Conservation (phyloP, 148 eudicot species). For the Simmondsia chinensis region DNA sequence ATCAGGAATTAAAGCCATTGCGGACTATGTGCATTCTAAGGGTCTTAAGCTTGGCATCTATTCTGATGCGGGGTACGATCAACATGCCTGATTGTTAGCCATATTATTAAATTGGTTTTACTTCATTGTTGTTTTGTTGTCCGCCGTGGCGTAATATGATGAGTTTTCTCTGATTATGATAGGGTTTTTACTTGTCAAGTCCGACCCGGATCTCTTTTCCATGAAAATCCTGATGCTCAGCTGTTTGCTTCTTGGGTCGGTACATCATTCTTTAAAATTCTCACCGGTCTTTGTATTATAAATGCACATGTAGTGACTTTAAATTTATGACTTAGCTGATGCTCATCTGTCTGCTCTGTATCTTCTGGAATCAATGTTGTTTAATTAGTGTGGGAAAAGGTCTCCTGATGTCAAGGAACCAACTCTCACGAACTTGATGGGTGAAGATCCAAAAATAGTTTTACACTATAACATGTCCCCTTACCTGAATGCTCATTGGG, state of each 20-base stretch:
- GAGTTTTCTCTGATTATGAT: slow-evolving; percentile 2
- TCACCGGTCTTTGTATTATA: no score
- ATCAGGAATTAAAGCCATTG: slow-evolving; percentile 84
- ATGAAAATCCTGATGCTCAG: slow-evolving; percentile 66
- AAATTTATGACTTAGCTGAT: no score
- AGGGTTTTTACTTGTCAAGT: slow-evolving; percentile 85
- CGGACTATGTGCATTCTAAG: slow-evolving; percentile 87
- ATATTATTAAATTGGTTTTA: not conserved
- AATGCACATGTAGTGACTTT: no score
- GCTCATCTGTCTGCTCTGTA: no score
- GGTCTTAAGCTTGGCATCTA: slow-evolving; percentile 95
- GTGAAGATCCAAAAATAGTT: no score
- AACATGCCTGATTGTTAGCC: slow-evolving; percentile 1
- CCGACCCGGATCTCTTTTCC: slow-evolving; percentile 81
- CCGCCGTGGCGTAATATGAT: slow-evolving; percentile 2
- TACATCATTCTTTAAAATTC: slow-evolving; percentile 10
- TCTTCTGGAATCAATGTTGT: no score
- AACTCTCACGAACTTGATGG: no score
- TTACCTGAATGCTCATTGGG: no score
- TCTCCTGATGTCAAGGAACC: no score
- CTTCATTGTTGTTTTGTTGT: not conserved
- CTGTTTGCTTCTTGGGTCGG: slow-evolving; percentile 93
- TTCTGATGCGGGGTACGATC: slow-evolving; percentile 95
- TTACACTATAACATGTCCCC: no score
- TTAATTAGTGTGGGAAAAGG: no score